A percentile compares a stretch with the other conserved stretches of the same genome.
Conservation (phyloP, 2,329 filamentous ascomycete genomes). For the Tolypocladium tundrense region DNA sequence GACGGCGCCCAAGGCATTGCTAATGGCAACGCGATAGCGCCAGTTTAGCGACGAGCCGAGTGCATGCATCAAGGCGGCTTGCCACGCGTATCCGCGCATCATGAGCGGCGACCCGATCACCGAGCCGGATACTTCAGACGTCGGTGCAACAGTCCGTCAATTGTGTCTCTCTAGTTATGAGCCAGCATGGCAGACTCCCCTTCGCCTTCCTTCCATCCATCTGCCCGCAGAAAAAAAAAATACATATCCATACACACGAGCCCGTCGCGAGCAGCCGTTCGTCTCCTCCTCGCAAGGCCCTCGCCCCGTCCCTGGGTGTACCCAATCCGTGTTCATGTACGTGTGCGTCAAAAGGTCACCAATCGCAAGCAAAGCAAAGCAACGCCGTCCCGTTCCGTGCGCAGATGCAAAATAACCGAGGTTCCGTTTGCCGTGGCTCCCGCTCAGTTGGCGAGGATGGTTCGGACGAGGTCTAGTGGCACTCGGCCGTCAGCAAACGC, state of each 20-base stretch:
- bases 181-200: neutral
- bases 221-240: neutral
- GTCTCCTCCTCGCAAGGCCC: neutral
- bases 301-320: neutral
- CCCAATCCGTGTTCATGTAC: neutral
- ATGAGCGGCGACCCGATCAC: too few species aligned
- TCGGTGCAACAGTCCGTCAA: neutral
- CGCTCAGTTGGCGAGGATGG: constrained; percentile 70
- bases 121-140: too few species aligned
- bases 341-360: neutral
- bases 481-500: constrained; percentile 3
- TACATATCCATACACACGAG: constrained; percentile 3
- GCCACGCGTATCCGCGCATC: too few species aligned
- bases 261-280: neutral
- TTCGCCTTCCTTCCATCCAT: neutral
- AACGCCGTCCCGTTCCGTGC: constrained; percentile 12
- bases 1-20: neutral
- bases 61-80: too few species aligned
- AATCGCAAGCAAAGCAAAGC: constrained; percentile 1
- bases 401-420: constrained; percentile 18
- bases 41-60: too few species aligned
- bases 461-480: constrained; percentile 66
- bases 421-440: neutral
- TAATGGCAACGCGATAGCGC: neutral
- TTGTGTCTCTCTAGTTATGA: neutral